Base-by-base conservation (phyloP, 345 rosid species). In the Populus euphratica region DNA sequence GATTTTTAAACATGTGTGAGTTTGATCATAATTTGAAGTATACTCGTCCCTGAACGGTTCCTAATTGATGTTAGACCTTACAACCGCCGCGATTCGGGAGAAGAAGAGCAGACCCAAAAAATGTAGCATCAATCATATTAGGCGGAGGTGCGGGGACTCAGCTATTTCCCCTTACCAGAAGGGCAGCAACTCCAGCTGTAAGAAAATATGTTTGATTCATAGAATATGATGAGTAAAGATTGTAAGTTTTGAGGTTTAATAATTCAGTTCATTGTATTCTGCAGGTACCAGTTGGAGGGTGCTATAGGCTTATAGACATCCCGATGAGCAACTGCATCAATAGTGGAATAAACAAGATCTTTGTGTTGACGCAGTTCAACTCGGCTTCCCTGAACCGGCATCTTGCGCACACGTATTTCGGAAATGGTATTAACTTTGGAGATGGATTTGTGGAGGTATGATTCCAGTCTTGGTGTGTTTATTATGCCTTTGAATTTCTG, bases 271-370 rank as follows among this genome's bases (percentile, higher is more conserved):
- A 54, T 70, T 12, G 35, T 63, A 39, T 64, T 84, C 41, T 87
- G 63, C 80, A 95, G 99, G 97, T 95, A 69, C 96, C 97, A 0
- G 91, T 95, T 35, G 99, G 97, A 69, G 99, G 99, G 74, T 95
- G 99, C 86, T 93, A 91, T 73, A 89, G 87, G 87, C 92, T 95
- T 69, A 95, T 95, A 56, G 99, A 95, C 75, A 89, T 95, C 52
- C 99, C 99, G 4, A 95, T 95, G 99, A 95, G 99, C 86, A 95
- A 95, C 82, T 91, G 97, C 87, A 88, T 95, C 84, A 95, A 95
- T 88, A 90, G 97, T 79, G 91, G 93, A 81, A 88, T 95, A 75
- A 92, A 93, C 93, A 95, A 95, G 90, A 92, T 95, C 10, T 95
- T 91, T 38, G 98, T 95, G 52, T 74, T 95, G 76, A 95, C 99